A percentile compares a stretch with the other conserved stretches of the same genome.
phyloP scores from a whole-genome alignment of 164 flowering plant species.

The Chloranthus sessilifolius region DNA sequence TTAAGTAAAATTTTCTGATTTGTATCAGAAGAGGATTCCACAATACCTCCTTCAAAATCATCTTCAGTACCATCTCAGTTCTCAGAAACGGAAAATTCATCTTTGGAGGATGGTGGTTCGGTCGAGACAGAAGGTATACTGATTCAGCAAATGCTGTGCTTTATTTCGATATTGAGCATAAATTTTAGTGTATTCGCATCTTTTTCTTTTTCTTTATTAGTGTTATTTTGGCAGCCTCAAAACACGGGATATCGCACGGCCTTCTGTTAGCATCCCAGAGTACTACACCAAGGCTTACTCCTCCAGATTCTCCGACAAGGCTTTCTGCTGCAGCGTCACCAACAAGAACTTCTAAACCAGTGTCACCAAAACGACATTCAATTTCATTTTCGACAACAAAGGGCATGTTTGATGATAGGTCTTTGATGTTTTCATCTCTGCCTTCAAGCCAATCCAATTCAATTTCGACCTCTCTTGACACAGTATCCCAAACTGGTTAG shows the following conservation, averaged over 20 bases:
- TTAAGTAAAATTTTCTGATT: slow-evolving; percentile 2
- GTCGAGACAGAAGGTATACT: slow-evolving; percentile 47
- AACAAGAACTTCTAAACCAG: slow-evolving; percentile 52
- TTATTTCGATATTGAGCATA: neutral
- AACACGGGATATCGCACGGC: slow-evolving; percentile 47
- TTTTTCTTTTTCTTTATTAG: neutral
- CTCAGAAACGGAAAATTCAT: slow-evolving; percentile 44
- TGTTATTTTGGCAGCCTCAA: slow-evolving; percentile 30
- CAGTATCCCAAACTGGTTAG: slow-evolving; percentile 62
- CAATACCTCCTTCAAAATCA: slow-evolving; percentile 34
- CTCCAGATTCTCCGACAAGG: slow-evolving; percentile 81
- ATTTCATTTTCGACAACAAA: slow-evolving; percentile 69
- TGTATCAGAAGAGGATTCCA: slow-evolving; percentile 52
- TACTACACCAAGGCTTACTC: slow-evolving; percentile 74
- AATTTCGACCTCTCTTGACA: slow-evolving; percentile 40
- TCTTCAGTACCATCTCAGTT: slow-evolving; percentile 40
- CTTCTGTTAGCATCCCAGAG: slow-evolving; percentile 63
- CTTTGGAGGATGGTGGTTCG: slow-evolving; percentile 32
- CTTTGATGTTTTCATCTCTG: slow-evolving; percentile 51
- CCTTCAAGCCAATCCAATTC: slow-evolving; percentile 49
- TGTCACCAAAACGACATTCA: slow-evolving; percentile 71
- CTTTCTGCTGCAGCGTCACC: slow-evolving; percentile 67
- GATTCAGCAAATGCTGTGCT: neutral
- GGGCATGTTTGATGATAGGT: slow-evolving; percentile 58
- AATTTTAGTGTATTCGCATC: neutral